Base-by-base conservation (phyloP, 495 filamentous ascomycete genomes). In the Penicillium malachiteum region DNA sequence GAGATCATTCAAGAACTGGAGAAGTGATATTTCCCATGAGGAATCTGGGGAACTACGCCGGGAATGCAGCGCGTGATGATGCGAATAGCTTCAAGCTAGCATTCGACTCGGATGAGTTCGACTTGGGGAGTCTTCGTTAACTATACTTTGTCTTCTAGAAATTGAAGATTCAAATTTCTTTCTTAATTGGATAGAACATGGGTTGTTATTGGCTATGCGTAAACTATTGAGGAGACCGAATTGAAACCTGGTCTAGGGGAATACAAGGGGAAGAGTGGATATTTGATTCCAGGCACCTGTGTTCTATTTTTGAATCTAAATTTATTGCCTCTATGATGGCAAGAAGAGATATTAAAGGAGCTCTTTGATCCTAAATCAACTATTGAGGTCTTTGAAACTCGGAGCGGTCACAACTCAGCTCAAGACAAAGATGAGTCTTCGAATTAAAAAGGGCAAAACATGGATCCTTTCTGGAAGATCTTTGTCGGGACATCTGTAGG, bases 1-100 rank as follows among this genome's bases (percentile, higher is more conserved):
- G 14, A 51, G 64, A 1, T 18, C 30, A 11, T 71, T 72, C 41
- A 64, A 62, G 47, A 1, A 14, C 8, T 68, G 69, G 69, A 42
- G 46, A 11, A 57, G 56, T 10, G 63, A 66, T 51, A 47, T 57
- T 7, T 11, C 40, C 14, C 12, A 41, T 1, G 35, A 48, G 37
- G 56, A 52, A n/a, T 18, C 47, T 12, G 14, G 13, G 14, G 49
- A 48, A 6, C 16, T 9, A 3, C 10, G 17, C 3, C 30, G 11
- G 13, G 7, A 17, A 11, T 10, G 31, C 13, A 13, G 7, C 7
- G 16, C 5, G 33, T 18, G 31, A 37, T 2, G 12, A 10, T 10
- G 34, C 12, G 12, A 13, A 5, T 13, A 37, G 5, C 21, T 26
- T 26, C 4, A 4, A 26, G 21, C 4, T 4, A 26, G 21, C 21